Base-by-base conservation (phyloP, 2,329 filamentous ascomycete species). In the Nothophoma quercina region DNA sequence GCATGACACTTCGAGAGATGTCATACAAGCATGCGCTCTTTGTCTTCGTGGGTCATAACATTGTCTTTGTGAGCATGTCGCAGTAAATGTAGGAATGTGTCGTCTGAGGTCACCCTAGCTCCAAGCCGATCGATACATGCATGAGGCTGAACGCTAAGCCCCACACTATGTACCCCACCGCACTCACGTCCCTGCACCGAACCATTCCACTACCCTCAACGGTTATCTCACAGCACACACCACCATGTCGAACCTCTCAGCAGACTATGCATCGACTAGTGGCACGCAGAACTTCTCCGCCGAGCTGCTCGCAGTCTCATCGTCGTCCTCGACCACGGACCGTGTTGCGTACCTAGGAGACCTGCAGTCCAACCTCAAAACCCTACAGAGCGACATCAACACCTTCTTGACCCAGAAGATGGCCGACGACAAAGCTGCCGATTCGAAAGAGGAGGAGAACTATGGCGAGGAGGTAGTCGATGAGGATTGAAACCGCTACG, bases 381-480 rank as follows among this genome's bases (percentile, higher is more conserved):
- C 79, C 7, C 75, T 88, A n/a, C 90, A 93, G 69, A 81, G 81
- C 50, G 77, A 81, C 42, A 78, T 93, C 70, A 93, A 93, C 75
- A 78, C 76, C 58, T 86, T 89, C 69, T 79, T 93, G 53, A 93
- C 90, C 5, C 71, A 78, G 44, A 85, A 87, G 51, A 93, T 93
- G 90, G 88, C 88, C 29, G 81, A 88, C 56, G 89, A 92, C 69
- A 88, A 87, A 68, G 67, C 52, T 40, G 67, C 52, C 19, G 72
- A 75, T 41, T 72, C 45, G 75, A 73, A 71, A 47, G 75, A 77
- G 25, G 89, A 91, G 68, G 85, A 90, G 65, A 89, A 92, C 69
- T 96, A 96, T 70, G 92, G 91, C 39, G 92, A 96, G 73, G 91
- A 96, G 72, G 84, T 87, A 19, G 78, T 84, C 10, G 86, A 88